Base-by-base conservation (phyloP, 352 stramenopile species). In the Phytophthora multivora region DNA sequence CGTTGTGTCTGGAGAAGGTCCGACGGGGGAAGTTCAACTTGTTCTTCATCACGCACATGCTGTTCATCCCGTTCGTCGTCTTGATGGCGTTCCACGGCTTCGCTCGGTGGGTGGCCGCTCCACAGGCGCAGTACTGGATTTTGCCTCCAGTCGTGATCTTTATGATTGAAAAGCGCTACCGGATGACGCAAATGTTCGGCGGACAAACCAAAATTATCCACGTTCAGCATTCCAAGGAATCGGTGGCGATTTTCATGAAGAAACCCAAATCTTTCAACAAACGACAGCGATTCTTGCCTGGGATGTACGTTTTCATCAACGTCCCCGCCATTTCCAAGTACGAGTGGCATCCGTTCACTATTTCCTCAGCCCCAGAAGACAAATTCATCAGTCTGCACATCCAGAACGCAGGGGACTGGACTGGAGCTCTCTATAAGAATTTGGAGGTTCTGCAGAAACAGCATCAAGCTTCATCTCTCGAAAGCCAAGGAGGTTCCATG, bases 301-400 rank as follows among this genome's bases (percentile, higher is more conserved):
- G 83, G 4, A 90, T 91, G 83, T 97, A 97, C 62, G 75, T 90
- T 28, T 96, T 87, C 53, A 42, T 97, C 15, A 91, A 96, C 45
- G 71, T 97, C 12, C 87, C 88, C 1, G 45, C 73, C 15, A 78
- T 97, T 59, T 92, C 85, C 7, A 62, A 76, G 38, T 80, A 81
- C 28, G 79, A 96, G 70, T 96, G 88, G 88, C 90, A 97, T 73
- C 88, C 90, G 28, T 97, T 96, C 64, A 96, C 84, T 28, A 83
- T 97, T 51, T 93, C 86, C n/a, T 93, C 82, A 4, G 86, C 86
- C 0, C 89, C 89, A 0, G 66, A 88, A 48, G 84, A 96, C 55
- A 61, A 75, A 7, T 83, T 80, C 39, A 42, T 91, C 12, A 87
- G 77, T 43, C 58, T 95, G 8, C 83, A 90, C 63, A 84, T 95